These are phyloP conservation scores for Mucor indicus DNA, from an alignment of 371 early-diverging fungal species.

Conservation along the genomic window DNA sequence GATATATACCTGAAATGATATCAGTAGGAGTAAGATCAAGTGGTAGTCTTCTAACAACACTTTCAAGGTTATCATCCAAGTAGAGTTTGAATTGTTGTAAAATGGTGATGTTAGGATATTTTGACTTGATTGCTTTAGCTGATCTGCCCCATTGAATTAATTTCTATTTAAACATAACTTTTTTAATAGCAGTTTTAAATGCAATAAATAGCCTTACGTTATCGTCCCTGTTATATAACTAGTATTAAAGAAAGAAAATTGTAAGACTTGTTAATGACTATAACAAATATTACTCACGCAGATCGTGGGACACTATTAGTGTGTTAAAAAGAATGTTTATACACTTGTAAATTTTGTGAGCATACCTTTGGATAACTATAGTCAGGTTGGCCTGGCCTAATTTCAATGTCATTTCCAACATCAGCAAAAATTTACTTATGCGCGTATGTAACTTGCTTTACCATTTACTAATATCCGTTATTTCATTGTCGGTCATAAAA, in stretches of 20 bases:
- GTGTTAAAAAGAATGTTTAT: neutral
- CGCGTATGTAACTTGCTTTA: slow-evolving; percentile 8
- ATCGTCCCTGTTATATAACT: slow-evolving; percentile 30
- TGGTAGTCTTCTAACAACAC: slow-evolving; percentile 43
- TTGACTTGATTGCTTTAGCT: slow-evolving; percentile 24
- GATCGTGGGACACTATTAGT: slow-evolving; percentile 34
- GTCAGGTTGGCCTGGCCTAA: slow-evolving; percentile 42
- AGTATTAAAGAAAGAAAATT: neutral
- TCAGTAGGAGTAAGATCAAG: slow-evolving; percentile 40
- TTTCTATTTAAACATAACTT: slow-evolving; percentile 19
- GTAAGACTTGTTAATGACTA: neutral
- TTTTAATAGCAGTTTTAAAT: too few species aligned
- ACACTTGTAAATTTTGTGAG: neutral
- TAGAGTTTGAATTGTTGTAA: slow-evolving; percentile 55
- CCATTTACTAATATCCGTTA: slow-evolving; percentile 35
- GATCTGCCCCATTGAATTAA: slow-evolving; percentile 43
- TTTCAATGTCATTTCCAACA: neutral
- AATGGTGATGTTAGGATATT: slow-evolving; percentile 20
- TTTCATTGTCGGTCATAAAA: slow-evolving; percentile 35
- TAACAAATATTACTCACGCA: slow-evolving; percentile 30
- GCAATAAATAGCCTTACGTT: slow-evolving; percentile 27
- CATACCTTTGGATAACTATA: slow-evolving; percentile 42
- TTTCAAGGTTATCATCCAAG: slow-evolving; percentile 46
- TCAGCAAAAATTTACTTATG: neutral
- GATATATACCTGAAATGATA: slow-evolving; percentile 44